These are phyloP conservation scores for Aurantiochytrium sp. DNA, from an alignment of 108 stramenopile genomes.

Conservation along the genomic window DNA sequence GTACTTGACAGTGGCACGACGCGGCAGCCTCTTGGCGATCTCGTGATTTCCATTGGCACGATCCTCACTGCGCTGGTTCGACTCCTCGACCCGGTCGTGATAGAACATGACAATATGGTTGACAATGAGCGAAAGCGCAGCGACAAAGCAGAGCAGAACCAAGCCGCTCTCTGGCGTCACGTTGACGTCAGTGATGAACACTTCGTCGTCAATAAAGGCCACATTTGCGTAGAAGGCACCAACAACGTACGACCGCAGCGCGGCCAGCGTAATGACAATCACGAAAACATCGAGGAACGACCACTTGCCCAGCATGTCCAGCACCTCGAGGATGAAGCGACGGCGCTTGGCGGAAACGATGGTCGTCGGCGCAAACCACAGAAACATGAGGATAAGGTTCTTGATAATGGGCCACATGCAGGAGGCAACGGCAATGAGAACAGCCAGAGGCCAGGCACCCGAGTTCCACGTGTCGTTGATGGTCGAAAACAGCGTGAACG, in stretches of 20 bases:
- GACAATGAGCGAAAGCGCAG: neutral
- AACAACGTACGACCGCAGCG: neutral
- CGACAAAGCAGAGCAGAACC: neutral
- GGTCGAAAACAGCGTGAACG: neutral
- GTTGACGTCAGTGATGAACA: slow-evolving; percentile 11
- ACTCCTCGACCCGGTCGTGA: neutral
- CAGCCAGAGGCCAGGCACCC: neutral
- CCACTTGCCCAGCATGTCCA: slow-evolving; percentile 15
- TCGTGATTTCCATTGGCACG: neutral
- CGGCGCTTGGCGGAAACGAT: neutral
- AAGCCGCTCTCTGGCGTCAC: slow-evolving; percentile 9
- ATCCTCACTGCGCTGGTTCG: neutral
- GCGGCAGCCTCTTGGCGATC: neutral
- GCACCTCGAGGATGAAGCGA: neutral
- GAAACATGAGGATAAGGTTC: neutral
- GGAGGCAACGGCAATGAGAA: neutral
- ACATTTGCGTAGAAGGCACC: neutral
- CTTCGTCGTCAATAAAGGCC: neutral
- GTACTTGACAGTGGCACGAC: neutral
- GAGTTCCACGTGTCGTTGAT: neutral
- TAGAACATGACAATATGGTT: neutral
- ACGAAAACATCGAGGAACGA: neutral
- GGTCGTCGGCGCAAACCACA: neutral
- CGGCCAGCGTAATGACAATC: neutral
- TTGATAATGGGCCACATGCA: slow-evolving; percentile 6